Evolutionary conservation across 1,284 basidiomycete genomes (phyloP).

Genomic region (Apiotrichum veenhuisii): DNA sequence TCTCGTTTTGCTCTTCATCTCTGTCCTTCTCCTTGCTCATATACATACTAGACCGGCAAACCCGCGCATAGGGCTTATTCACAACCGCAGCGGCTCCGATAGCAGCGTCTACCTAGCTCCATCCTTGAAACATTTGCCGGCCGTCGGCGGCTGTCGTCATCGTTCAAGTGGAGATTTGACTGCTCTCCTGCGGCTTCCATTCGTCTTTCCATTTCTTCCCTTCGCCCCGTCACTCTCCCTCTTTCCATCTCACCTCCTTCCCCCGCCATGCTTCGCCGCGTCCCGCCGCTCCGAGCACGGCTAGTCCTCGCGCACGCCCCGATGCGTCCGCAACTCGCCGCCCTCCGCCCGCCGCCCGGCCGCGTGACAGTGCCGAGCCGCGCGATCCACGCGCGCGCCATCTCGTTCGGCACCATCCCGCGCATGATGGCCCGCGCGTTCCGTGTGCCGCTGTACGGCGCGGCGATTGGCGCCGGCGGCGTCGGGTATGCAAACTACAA

Average conservation of each 20-base stretch:
- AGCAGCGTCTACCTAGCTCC: no score
- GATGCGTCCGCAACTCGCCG: background rate
- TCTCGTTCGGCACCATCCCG: conserved; percentile 79
- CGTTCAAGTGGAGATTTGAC: background rate
- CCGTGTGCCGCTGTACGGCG: conserved; percentile 75
- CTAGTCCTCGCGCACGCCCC: background rate
- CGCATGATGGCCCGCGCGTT: conserved; percentile 77
- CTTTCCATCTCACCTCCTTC: background rate
- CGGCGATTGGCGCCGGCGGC: conserved; percentile 81
- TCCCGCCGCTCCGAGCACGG: conserved; percentile 17
- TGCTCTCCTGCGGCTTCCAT: no score
- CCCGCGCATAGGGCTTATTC: no score
- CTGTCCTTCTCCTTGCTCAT: no score
- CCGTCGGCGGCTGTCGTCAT: background rate
- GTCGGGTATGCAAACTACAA: conserved; percentile 90
- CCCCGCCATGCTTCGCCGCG: conserved; percentile 11
- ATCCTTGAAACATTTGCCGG: no score
- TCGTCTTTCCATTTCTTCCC: no score
- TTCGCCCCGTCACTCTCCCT: background rate
- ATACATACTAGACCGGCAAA: no score
- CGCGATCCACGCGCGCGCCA: conserved; percentile 60
- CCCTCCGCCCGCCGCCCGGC: background rate
- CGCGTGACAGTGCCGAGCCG: conserved; percentile 20
- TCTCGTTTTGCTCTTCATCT: no score
- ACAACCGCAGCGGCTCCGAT: no score